Evolutionary conservation across 768 basidiomycete genomes (phyloP), one percentile per base, ranked within the genome.

Genomic region (Lactarius sp.): DNA sequence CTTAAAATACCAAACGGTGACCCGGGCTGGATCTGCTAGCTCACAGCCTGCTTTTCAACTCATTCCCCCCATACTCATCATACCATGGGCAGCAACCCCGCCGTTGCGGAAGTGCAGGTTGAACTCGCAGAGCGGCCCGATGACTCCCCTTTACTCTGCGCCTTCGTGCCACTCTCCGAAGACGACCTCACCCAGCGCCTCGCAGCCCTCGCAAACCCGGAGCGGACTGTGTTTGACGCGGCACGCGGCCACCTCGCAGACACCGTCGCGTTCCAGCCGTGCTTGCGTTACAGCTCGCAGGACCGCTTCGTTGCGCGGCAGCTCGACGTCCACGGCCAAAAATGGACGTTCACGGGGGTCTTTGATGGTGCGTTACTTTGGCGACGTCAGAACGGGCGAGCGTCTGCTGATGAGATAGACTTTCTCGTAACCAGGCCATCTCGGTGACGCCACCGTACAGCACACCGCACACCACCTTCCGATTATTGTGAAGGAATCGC

Each of bases 391-490:
- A 56, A 31, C 37, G 3, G 12, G n/a, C 47, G 10, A 1, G 47
- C 20, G 20, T 10, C 18, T 34, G 31, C 55, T 56, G 55, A 56
- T 10, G 46, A 20, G n/a, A 46, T 46, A 20, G 18, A 10, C 22
- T 36, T 16, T 18, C 22, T 50, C 47, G 41, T 52, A 37, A 60
- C 55, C 37, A 62, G 81, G 81, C 53, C 81, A 83, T 58, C 77
- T 79, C 53, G 79, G 80, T 64, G 75, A 78, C 56, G 74, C 80
- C 41, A 80, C 80, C 2, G 82, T 80, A 6, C 75, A 80, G 66
- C 76, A 79, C 60, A 77, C 76, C 41, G 75, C 75, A 52, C 69
- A 72, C 61, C 72, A 71, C 39, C 75, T 83, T 7, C 79, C 81
- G n/a, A 68, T 69, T 16, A 73, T 77, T 66, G 71, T 83, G 54